These are phyloP conservation scores for Aspergillus awamori DNA, from an alignment of 2,329 filamentous ascomycete genomes.

Conservation along the genomic window DNA sequence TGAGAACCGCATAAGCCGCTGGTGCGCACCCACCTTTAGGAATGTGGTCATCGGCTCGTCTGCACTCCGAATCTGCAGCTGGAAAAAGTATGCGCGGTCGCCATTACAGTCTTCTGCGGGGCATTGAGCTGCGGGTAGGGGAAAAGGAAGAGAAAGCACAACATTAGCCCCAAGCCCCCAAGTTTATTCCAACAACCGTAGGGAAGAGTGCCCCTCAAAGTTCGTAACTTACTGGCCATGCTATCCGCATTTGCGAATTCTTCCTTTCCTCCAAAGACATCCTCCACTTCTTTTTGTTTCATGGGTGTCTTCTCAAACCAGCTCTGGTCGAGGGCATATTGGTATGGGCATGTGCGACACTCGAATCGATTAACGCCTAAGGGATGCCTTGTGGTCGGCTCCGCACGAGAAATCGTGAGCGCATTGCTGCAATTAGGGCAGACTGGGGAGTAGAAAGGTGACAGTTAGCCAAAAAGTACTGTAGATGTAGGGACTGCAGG, in stretches of 20 bases:
- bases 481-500: background rate
- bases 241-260: slow-evolving; percentile 93
- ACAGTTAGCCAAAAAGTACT: slow-evolving; percentile 20
- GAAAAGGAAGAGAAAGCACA: slow-evolving; percentile 12
- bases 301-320: slow-evolving; percentile 81
- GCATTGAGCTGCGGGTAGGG: slow-evolving; percentile 67
- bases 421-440: slow-evolving; percentile 55
- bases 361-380: slow-evolving; percentile 76
- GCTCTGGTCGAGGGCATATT: slow-evolving; percentile 76
- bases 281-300: slow-evolving; percentile 84
- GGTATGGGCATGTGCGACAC: slow-evolving; percentile 93
- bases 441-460: slow-evolving; percentile 34
- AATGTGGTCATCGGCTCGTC: slow-evolving; percentile 99
- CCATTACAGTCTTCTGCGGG: slow-evolving; percentile 78
- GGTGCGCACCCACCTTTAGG: slow-evolving; percentile 67
- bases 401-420: slow-evolving; percentile 49
- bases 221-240: slow-evolving; percentile 58
- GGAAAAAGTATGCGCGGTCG: slow-evolving; percentile 86
- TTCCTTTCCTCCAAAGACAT: slow-evolving; percentile 83
- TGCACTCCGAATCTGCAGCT: slow-evolving; percentile 95
- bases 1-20: slow-evolving; percentile 19
- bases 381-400: slow-evolving; percentile 42
- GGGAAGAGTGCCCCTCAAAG: background rate
- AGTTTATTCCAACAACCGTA: background rate
- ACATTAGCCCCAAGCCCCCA: background rate